Evolutionary conservation across 2,329 filamentous ascomycete genomes (phyloP), one percentile per base, ranked within the genome.

Genomic region (Colletotrichum chlorophyti): DNA sequence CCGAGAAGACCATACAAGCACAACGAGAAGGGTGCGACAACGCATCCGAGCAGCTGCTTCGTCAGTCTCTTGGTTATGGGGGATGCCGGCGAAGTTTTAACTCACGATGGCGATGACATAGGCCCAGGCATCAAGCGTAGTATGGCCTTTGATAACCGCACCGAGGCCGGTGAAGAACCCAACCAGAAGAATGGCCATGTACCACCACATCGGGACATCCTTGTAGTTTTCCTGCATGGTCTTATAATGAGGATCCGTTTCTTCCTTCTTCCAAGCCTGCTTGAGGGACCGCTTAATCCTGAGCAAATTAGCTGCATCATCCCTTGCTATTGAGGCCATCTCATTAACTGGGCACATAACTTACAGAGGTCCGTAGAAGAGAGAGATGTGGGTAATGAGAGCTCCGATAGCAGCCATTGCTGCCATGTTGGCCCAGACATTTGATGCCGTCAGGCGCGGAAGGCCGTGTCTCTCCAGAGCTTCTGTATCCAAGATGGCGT

Each of bases 121-220:
- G 6, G 58, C 58, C 58, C 53, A 61, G 11, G 48, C 47, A 24
- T 61, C 58, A 15, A 61, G 42, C 3, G 53, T 61, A 6, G 58
- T 58, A 24, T 58, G 45, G 2, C 58, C 58, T 32, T 49, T 47
- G 26, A 79, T 74, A 40, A 77, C 69, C 41, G 73, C 70, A 6
- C 70, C 64, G 1, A 80, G 67, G 10, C 75, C 77, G 14, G 75
- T 65, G 43, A 69, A 61, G 47, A 72, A 69, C 26, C 68, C 72
- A 14, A 70, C 38, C 9, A 72, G 53, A 4, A 79, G 66, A 4
- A 77, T 66, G 5, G 54, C 40, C 5, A 66, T 61, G 61, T 77
- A 80, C 77, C 77, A 79, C 70, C 72, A 76, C 49, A 70, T 67
- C 1, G 77, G 76, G 0, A 73, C 72, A 43, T 77, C 74, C 15